phyloP scores from a whole-genome alignment of 2,329 filamentous ascomycete genomes.

The Akanthomyces dipterigenus region DNA sequence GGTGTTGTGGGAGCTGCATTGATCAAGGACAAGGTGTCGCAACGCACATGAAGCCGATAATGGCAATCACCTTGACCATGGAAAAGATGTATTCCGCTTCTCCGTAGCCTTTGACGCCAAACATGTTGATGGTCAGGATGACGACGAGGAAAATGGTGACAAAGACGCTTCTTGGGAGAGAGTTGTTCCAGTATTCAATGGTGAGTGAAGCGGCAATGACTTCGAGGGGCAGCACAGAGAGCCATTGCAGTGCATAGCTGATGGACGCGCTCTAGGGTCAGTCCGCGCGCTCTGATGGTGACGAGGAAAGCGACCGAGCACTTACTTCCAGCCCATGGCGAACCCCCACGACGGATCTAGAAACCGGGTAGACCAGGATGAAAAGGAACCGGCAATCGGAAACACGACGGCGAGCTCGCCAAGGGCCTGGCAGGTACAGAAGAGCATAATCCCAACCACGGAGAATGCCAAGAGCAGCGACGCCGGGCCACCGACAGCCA shows the following conservation, averaged over 20 bases:
- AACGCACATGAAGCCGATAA: constrained; percentile 79
- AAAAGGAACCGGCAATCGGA: constrained; percentile 78
- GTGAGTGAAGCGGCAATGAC: constrained; percentile 83
- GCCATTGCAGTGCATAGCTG: constrained; percentile 82
- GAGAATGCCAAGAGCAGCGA: constrained; percentile 63
- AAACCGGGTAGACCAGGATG: constrained; percentile 78
- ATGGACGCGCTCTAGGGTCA: not conserved
- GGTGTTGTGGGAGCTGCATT: not conserved
- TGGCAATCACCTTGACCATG: constrained; percentile 76
- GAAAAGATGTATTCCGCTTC: constrained; percentile 87
- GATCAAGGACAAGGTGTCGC: too few species aligned
- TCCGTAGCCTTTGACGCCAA: constrained; percentile 81
- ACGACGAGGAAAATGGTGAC: constrained; percentile 73
- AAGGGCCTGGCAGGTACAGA: constrained; percentile 76
- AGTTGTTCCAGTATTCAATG: constrained; percentile 68
- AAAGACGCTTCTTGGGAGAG: constrained; percentile 64
- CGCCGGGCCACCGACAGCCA: constrained; percentile 63
- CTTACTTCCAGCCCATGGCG: constrained; percentile 77
- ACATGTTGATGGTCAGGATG: constrained; percentile 78
- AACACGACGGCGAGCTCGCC: constrained; percentile 80
- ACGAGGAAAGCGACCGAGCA: not conserved
- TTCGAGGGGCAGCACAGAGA: constrained; percentile 75
- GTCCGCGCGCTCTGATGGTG: not conserved
- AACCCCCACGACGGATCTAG: constrained; percentile 83
- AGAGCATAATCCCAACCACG: constrained; percentile 73